Evolutionary conservation across 2,329 filamentous ascomycete species (phyloP).

Genomic region (Akanthomyces dipterigenus): DNA sequence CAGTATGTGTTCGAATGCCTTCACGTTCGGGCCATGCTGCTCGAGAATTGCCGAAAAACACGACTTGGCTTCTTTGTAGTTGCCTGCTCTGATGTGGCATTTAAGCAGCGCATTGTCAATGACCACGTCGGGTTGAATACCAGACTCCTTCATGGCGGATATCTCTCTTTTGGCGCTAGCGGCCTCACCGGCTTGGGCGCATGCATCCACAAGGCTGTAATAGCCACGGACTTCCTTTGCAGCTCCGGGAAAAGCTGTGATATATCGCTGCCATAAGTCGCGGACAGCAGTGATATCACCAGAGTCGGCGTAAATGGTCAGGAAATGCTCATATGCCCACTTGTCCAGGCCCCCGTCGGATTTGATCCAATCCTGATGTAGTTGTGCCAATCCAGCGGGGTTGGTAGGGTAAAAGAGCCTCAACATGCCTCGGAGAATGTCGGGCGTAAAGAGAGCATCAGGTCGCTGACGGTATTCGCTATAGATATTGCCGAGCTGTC

Average conservation of each 20-base stretch:
- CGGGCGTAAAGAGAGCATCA: slow-evolving; percentile 28
- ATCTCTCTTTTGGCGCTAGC: slow-evolving; percentile 55
- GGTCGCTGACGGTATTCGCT: slow-evolving; percentile 37
- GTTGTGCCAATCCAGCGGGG: slow-evolving; percentile 35
- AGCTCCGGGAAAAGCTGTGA: slow-evolving; percentile 28
- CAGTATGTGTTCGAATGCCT: slow-evolving; percentile 69
- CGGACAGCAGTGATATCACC: slow-evolving; percentile 42
- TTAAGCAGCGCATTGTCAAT: slow-evolving; percentile 75
- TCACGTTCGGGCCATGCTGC: slow-evolving; percentile 47
- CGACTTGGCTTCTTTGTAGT: slow-evolving; percentile 58
- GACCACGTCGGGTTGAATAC: slow-evolving; percentile 47
- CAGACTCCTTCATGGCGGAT: slow-evolving; percentile 51
- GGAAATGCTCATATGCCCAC: slow-evolving; percentile 41
- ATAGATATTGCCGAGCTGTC: slow-evolving; percentile 37
- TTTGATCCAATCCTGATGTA: slow-evolving; percentile 44
- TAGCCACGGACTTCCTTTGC: slow-evolving; percentile 33
- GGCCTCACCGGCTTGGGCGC: slow-evolving; percentile 63
- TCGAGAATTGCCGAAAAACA: slow-evolving; percentile 55
- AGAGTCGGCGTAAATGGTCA: slow-evolving; percentile 40
- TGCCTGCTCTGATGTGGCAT: slow-evolving; percentile 58
- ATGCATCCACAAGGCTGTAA: slow-evolving; percentile 60
- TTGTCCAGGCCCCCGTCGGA: slow-evolving; percentile 33
- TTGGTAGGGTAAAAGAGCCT: slow-evolving; percentile 33
- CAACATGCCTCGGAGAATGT: slow-evolving; percentile 39
- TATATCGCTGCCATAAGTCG: slow-evolving; percentile 39